Conservation (phyloP, 495 filamentous ascomycete species). For the Venustampulla echinocandica region DNA sequence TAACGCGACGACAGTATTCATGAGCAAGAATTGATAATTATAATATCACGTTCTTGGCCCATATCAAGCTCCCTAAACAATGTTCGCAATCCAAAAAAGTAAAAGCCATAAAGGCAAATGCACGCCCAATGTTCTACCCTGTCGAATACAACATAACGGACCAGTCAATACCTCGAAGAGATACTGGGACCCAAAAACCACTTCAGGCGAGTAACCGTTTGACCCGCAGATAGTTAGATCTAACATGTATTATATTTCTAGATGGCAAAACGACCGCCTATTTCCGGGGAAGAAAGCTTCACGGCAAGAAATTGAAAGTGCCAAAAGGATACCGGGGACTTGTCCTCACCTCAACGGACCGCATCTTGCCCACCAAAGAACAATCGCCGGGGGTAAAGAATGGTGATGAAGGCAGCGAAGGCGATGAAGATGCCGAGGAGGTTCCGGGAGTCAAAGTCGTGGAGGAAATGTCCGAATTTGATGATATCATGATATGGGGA, state of each 20-base stretch:
- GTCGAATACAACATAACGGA: constrained; percentile 73
- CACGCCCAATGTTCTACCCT: constrained; percentile 76
- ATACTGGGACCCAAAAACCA: constrained; percentile 60
- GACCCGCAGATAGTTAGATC: not conserved
- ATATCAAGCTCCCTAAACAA: not conserved
- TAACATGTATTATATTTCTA: not conserved
- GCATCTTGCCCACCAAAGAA: constrained; percentile 13
- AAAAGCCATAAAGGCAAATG: constrained; percentile 31
- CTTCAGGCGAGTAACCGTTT: constrained; percentile 20
- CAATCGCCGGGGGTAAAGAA: constrained; percentile 1
- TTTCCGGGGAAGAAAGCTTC: constrained; percentile 76
- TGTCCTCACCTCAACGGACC: constrained; percentile 28
- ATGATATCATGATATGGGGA: constrained; percentile 73
- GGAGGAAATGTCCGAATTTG: constrained; percentile 58
- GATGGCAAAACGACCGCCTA: constrained; percentile 50
- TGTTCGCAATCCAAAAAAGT: constrained; percentile 21
- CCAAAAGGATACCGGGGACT: constrained; percentile 69
- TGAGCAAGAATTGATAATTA: too few species aligned
- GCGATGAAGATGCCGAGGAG: constrained; percentile 42
- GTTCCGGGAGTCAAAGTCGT: constrained; percentile 48
- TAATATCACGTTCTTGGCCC: too few species aligned
- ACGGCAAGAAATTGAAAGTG: constrained; percentile 55
- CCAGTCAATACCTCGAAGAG: constrained; percentile 51
- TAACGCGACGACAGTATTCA: too few species aligned
- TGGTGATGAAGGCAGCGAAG: constrained; percentile 29